phyloP scores from a whole-genome alignment of 1,139 yeast species.

The Blastobotrys serpentis region DNA sequence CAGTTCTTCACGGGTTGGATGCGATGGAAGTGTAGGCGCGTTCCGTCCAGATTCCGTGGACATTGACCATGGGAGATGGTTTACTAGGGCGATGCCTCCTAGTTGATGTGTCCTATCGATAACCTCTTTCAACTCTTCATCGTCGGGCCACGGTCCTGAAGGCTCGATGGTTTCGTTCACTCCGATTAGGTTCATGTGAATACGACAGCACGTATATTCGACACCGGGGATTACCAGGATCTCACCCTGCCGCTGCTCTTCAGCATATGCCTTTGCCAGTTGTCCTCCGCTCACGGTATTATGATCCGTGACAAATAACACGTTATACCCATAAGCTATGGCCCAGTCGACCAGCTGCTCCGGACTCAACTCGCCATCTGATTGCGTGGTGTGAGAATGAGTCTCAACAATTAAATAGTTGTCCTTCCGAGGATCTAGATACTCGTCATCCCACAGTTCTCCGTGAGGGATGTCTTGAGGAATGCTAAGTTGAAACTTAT shows the following conservation, averaged over 20 bases:
- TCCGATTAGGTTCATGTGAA: constrained; percentile 34
- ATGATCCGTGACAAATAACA: constrained; percentile 31
- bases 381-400: constrained; percentile 30
- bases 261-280: constrained; percentile 23
- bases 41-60: constrained; percentile 25
- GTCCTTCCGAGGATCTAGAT: constrained; percentile 4
- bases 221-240: constrained; percentile 31
- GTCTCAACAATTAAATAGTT: constrained; percentile 23
- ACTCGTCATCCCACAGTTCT: constrained; percentile 21
- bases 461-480: constrained; percentile 22
- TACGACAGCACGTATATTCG: constrained; percentile 32
- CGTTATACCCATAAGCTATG: constrained; percentile 29
- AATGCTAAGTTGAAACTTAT: constrained; percentile 21
- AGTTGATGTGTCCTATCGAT: constrained; percentile 24
- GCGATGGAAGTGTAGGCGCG: constrained; percentile 24
- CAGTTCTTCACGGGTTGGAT: constrained; percentile 28
- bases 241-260: constrained; percentile 14
- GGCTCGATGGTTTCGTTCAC: constrained; percentile 29
- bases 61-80: constrained; percentile 31
- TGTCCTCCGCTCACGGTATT: constrained; percentile 29
- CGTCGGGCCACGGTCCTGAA: constrained; percentile 25
- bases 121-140: constrained; percentile 25
- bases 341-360: constrained; percentile 33
- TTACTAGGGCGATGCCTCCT: constrained; percentile 30
- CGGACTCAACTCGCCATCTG: constrained; percentile 29